Percentiles rank a stretch among this genome's conserved stretches.
Conservation (phyloP, 257 asterid species). For the Ehretia macrophylla region DNA sequence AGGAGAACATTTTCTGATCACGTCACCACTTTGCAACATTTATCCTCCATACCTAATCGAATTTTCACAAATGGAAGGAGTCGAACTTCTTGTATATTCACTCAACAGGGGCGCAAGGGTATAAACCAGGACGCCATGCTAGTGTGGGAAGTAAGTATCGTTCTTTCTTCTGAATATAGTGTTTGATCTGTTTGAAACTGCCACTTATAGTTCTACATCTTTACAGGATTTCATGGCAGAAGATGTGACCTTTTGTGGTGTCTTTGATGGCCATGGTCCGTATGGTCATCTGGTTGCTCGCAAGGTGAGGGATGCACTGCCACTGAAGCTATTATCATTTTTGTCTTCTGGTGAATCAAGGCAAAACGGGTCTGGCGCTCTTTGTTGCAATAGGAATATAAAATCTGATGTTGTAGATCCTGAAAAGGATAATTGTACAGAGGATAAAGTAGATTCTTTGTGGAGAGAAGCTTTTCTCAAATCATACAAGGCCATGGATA, state of each 20-base stretch:
- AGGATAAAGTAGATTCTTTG: constrained; percentile 45
- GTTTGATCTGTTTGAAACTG: not conserved
- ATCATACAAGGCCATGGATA: constrained; percentile 91
- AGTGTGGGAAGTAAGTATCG: constrained; percentile 85
- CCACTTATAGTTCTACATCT: not conserved
- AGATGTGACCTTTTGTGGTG: constrained; percentile 84
- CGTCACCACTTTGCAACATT: constrained; percentile 57
- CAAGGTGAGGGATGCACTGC: constrained; percentile 82
- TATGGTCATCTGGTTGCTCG: constrained; percentile 97
- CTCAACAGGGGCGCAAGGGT: constrained; percentile 99
- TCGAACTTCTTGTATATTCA: constrained; percentile 77
- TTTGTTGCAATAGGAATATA: constrained; percentile 60
- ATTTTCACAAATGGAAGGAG: constrained; percentile 75
- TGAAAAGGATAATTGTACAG: constrained; percentile 36
- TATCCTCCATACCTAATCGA: constrained; percentile 72
- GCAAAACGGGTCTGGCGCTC: constrained; percentile 45
- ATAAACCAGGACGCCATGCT: constrained; percentile 98
- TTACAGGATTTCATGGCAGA: constrained; percentile 82
- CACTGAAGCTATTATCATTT: constrained; percentile 60
- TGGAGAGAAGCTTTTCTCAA: constrained; percentile 97
- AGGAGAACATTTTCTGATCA: constrained; percentile 65
- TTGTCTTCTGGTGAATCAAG: constrained; percentile 53
- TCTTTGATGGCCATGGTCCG: constrained; percentile 98
- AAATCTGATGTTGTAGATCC: constrained; percentile 70
- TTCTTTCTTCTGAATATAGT: not conserved